phyloP scores from a whole-genome alignment of 768 basidiomycete species.

The Holtermannia corniformis region DNA sequence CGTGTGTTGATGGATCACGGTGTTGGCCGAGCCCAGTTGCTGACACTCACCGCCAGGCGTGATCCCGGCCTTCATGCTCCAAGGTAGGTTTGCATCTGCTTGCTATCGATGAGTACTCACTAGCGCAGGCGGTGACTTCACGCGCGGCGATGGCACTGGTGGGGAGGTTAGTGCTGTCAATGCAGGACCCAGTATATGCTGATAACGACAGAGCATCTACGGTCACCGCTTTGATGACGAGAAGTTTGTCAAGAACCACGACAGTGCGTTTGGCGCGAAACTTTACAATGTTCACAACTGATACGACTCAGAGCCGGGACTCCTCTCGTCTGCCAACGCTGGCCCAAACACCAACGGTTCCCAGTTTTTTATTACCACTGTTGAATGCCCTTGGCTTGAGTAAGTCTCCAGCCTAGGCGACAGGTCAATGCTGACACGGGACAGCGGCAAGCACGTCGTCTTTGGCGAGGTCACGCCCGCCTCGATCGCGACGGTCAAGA shows the following conservation, averaged over 20 bases:
- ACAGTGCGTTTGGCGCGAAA: slow-evolving; percentile 16
- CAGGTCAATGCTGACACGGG: not conserved
- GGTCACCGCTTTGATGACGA: slow-evolving; percentile 38
- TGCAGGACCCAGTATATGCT: too few species aligned
- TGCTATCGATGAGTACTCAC: slow-evolving; percentile 45
- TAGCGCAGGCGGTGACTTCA: slow-evolving; percentile 77
- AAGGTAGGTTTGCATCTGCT: slow-evolving; percentile 9
- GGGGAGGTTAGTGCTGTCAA: too few species aligned
- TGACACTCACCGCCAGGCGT: too few species aligned
- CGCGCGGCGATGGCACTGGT: slow-evolving; percentile 44
- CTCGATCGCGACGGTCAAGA: slow-evolving; percentile 53
- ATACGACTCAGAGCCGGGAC: slow-evolving; percentile 22
- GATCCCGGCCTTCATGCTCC: slow-evolving; percentile 45
- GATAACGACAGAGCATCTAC: too few species aligned
- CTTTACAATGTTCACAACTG: too few species aligned
- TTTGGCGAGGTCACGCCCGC: slow-evolving; percentile 62
- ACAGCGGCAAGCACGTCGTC: slow-evolving; percentile 50
- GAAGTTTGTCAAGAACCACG: slow-evolving; percentile 37
- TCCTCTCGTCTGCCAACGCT: slow-evolving; percentile 59
- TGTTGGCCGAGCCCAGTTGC: too few species aligned
- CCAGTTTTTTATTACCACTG: slow-evolving; percentile 40
- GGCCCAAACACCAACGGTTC: slow-evolving; percentile 49
- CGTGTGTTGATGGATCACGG: too few species aligned
- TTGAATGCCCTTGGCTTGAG: slow-evolving; percentile 33
- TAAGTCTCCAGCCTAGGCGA: slow-evolving; percentile 10